These are phyloP conservation scores for Acanthamoeba sp. DNA, from an alignment of 208 protist genomes.

Conservation along the genomic window DNA sequence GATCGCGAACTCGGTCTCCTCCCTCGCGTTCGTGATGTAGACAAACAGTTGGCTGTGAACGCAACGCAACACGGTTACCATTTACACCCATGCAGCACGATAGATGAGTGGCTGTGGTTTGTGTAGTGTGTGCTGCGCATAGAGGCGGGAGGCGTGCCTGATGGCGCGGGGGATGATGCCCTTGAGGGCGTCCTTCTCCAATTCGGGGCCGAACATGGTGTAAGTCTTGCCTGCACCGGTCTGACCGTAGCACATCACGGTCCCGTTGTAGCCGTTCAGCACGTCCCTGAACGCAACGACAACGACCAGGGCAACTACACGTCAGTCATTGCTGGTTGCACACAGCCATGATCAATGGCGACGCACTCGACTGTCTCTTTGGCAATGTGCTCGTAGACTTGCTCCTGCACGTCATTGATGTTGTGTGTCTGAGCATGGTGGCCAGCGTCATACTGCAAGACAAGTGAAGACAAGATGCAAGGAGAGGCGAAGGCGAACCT, in stretches of 20 bases:
- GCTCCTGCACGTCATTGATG: neutral
- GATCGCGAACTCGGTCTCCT: constrained; percentile 22
- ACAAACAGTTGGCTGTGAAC: constrained; percentile 53
- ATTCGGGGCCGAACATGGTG: constrained; percentile 61
- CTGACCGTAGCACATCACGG: constrained; percentile 21
- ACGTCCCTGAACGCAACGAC: neutral
- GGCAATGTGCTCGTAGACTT: constrained; percentile 53
- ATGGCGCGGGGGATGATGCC: constrained; percentile 57
- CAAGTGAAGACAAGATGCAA: neutral
- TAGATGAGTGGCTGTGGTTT: neutral
- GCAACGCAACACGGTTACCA: too few relatives aligned
- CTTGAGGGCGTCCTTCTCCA: constrained; percentile 10
- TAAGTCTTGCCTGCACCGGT: constrained; percentile 61
- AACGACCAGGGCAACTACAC: neutral
- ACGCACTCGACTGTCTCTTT: constrained; percentile 66
- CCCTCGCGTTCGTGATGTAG: constrained; percentile 5
- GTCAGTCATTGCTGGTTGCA: too few relatives aligned
- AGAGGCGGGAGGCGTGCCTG: neutral
- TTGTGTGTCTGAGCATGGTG: too few relatives aligned
- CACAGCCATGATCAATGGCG: neutral
- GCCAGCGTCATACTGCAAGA: too few relatives aligned
- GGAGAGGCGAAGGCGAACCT: neutral
- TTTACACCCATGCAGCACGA: too few relatives aligned
- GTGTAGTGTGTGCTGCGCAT: neutral
- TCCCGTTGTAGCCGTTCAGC: constrained; percentile 67